phyloP scores from a whole-genome alignment of 169 alveolate species.

The Eimeria tenella region DNA sequence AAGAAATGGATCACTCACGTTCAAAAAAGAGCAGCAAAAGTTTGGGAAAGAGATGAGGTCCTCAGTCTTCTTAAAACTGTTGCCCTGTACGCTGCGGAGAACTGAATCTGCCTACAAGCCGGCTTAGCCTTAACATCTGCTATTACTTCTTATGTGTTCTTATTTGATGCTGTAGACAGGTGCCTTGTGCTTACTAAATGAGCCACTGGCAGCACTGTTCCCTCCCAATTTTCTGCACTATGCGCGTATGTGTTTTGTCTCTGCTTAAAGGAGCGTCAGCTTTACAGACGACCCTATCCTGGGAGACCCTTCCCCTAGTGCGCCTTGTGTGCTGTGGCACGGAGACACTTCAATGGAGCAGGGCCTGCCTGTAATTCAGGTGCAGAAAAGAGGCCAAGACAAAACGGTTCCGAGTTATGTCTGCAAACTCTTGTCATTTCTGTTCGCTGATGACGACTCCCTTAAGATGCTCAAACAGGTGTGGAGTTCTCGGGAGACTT shows the following conservation, averaged over 20 bases:
- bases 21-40: conserved; percentile 70
- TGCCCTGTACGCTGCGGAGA: conserved; percentile 52
- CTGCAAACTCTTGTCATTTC: conserved; percentile 68
- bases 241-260: neutral
- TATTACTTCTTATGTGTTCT: neutral
- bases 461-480: conserved; percentile 76
- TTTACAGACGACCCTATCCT: conserved; percentile 72
- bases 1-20: conserved; percentile 76
- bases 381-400: conserved; percentile 42
- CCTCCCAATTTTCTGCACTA: neutral
- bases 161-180: too few species aligned
- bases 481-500: neutral
- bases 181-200: neutral
- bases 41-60: conserved; percentile 76
- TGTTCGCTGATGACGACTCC: conserved; percentile 77
- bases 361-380: conserved; percentile 73
- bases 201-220: neutral
- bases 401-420: conserved; percentile 52
- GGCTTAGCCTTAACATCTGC: neutral
- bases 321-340: conserved; percentile 75
- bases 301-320: conserved; percentile 72
- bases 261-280: conserved; percentile 54
- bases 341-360: conserved; percentile 69
- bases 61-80: conserved; percentile 46
- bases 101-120: neutral